phyloP scores from a whole-genome alignment of 2,329 filamentous ascomycete species.

The Verticillium klebahnii region DNA sequence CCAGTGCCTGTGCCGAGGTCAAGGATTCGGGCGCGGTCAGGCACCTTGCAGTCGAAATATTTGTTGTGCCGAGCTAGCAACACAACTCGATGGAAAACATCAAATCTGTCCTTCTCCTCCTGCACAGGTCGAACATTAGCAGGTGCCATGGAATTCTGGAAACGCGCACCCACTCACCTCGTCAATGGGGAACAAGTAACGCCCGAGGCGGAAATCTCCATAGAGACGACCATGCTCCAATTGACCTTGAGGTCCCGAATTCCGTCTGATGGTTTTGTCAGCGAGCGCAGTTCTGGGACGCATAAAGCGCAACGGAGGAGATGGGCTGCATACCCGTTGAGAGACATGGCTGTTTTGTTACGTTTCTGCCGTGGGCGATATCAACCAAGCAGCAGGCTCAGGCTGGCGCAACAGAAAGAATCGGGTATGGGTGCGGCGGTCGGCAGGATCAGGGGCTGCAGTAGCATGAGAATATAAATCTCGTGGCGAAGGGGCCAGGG shows the following conservation, averaged over 20 bases:
- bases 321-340: constrained; percentile 19
- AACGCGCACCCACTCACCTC: constrained; percentile 46
- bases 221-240: constrained; percentile 66
- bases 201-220: constrained; percentile 60
- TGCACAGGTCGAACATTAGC: constrained; percentile 22
- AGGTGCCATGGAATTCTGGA: neutral
- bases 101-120: constrained; percentile 71
- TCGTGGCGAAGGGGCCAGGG: too few species aligned
- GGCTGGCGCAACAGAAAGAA: neutral
- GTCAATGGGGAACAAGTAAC: constrained; percentile 76
- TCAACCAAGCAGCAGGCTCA: neutral
- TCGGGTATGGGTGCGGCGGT: neutral
- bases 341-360: constrained; percentile 24
- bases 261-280: neutral
- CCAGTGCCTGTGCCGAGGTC: constrained; percentile 82
- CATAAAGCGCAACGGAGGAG: neutral
- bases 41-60: constrained; percentile 13
- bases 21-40: constrained; percentile 37
- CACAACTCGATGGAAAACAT: constrained; percentile 78
- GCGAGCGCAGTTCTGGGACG: neutral
- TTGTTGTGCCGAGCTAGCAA: constrained; percentile 53
- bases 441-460: too few species aligned
- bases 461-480: too few species aligned
- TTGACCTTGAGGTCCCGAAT: constrained; percentile 22
- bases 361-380: neutral